Base-by-base conservation (phyloP, 2,329 filamentous ascomycete genomes). In the Penicillium sp. region DNA sequence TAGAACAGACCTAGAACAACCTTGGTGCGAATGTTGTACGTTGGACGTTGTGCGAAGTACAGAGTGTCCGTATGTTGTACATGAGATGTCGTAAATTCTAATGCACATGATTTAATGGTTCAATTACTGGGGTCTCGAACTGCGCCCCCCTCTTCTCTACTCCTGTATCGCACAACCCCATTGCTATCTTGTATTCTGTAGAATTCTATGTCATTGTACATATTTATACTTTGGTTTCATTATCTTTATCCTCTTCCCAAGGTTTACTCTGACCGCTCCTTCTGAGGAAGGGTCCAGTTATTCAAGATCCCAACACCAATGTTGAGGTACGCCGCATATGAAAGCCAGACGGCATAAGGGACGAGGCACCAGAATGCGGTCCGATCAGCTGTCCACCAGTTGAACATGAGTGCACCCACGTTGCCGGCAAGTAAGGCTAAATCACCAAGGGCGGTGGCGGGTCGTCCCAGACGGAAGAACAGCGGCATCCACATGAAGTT, bases 401-500 rank as follows among this genome's bases (percentile, higher is more conserved):
- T 75, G 66, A 88, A 89, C 13, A 47, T 39, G 4, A 97, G 74
- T 64, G 91, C 92, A 6, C 81, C 82, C 43, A 90, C 89, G 27
- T 87, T 77, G 8, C 88, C 90, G 0, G 87, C 78, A 7, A 97
- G 78, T 0, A 86, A 81, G 26, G 89, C 74, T 46, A 96, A 87
- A 69, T 97, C 90, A 29, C 81, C 81, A 5, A 90, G 85, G 3
- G 92, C 91, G 67, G 85, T 83, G 49, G 87, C 79, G 1, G 91
- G 91, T 14, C 84, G 83, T 60, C 87, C 86, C 46, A 87, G 69
- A n/a, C 83, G 81, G 70, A 96, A 97, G 81, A 97, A 97, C 10
- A 97, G 81, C 11, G 93, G 93, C 83, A 91, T 97, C 90, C 90
- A 97, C 49, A 87, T 73, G 27, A 96, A 78, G 71, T 97, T 97